A percentile compares a stretch with the other conserved stretches of the same genome.
These are phyloP conservation scores for Ilex aquifolium DNA, from an alignment of 257 asterid genomes.

Conservation along the genomic window DNA sequence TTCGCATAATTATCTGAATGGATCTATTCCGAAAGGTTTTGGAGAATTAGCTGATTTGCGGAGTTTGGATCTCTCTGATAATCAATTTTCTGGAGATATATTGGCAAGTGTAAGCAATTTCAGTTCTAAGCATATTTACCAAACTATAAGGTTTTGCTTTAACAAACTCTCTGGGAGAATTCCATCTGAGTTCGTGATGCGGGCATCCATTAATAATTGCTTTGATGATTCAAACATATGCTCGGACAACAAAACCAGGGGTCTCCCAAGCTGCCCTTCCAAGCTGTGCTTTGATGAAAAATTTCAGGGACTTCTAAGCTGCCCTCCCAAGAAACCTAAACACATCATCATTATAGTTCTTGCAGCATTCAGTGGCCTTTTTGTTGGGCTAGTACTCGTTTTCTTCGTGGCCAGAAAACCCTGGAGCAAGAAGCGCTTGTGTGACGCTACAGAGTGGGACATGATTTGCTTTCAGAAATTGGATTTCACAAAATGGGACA, in stretches of 20 bases:
- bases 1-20: no score
- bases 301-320: no score
- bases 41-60: no score
- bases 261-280: no score
- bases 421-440: no score
- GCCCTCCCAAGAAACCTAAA: no score
- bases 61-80: slow-evolving; percentile 6
- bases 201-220: slow-evolving; percentile 13
- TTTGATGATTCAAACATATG: slow-evolving; percentile 25
- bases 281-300: no score
- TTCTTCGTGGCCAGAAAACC: no score
- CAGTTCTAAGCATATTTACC: neutral
- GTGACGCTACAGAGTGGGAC: slow-evolving; percentile 2
- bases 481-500: slow-evolving; percentile 35
- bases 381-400: no score
- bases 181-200: slow-evolving; percentile 21
- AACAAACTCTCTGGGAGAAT: slow-evolving; percentile 25
- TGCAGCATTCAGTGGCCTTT: no score
- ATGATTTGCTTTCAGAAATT: slow-evolving; percentile 24
- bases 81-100: slow-evolving; percentile 26
- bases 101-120: slow-evolving; percentile 6
- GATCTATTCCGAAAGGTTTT: no score
- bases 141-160: slow-evolving; percentile 11
- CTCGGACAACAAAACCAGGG: slow-evolving; percentile 7
- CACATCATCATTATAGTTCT: no score